Percentiles rank a stretch among this genome's conserved stretches.
These are phyloP conservation scores for Lonicera japonica DNA, from an alignment of 129 eudicot genomes.

Conservation along the genomic window DNA sequence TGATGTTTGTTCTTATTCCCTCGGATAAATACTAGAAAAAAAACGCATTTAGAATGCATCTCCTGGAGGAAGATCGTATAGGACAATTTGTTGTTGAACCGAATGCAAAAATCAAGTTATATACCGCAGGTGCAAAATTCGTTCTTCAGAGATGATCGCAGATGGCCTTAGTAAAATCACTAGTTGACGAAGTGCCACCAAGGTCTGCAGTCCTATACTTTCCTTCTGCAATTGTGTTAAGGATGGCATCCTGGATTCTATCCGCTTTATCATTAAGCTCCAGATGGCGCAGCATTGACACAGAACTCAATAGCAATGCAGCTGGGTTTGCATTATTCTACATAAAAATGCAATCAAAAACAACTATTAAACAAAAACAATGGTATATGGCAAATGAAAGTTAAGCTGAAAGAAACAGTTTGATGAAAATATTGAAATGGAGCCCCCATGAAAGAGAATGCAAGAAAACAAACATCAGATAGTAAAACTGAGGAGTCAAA, in stretches of 20 bases:
- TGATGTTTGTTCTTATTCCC: not conserved
- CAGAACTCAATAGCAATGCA: constrained; percentile 88
- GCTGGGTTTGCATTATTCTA: constrained; percentile 98
- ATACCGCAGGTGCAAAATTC: constrained; percentile 6
- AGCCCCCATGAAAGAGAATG: not conserved
- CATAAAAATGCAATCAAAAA: not conserved
- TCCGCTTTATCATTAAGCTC: constrained; percentile 84
- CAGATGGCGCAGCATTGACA: constrained; percentile 83
- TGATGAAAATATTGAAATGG: not conserved
- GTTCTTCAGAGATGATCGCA: constrained; percentile 60
- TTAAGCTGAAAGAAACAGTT: not conserved
- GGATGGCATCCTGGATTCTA: constrained; percentile 71
- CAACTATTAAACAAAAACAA: not conserved
- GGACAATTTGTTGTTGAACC: not conserved
- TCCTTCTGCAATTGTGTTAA: constrained; percentile 94
- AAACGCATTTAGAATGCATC: constrained; percentile 3
- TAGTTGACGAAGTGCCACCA: constrained; percentile 82
- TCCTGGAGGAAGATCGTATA: not conserved
- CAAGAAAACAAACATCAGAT: not conserved
- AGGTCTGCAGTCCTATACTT: constrained; percentile 91
- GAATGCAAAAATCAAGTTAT: constrained; percentile 16
- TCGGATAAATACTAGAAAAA: constrained; percentile 1
- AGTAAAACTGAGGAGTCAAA: not conserved
- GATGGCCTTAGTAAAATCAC: constrained; percentile 84
- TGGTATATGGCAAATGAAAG: not conserved